Conservation (phyloP, 805 yeast species). For the Phaffomyces antillensis region DNA sequence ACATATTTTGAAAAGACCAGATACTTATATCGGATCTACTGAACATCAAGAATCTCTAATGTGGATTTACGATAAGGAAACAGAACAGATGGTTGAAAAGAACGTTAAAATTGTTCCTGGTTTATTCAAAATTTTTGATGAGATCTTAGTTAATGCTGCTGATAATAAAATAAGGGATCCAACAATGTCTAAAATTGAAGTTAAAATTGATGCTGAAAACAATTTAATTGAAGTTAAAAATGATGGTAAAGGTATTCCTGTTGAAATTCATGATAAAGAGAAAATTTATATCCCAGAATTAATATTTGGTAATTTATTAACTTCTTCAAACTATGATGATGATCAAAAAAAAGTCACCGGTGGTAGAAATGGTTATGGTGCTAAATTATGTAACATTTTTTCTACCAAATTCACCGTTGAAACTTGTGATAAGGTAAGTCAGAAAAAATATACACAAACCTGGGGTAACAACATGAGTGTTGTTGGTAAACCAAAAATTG, state of each 20-base stretch:
- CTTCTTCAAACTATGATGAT: conserved; percentile 95
- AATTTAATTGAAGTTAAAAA: conserved; percentile 76
- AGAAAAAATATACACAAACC: conserved; percentile 63
- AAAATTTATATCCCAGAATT: conserved; percentile 91
- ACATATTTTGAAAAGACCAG: conserved; percentile 95
- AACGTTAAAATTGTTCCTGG: conserved; percentile 88
- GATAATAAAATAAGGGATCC: conserved; percentile 97
- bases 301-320: conserved; percentile 89
- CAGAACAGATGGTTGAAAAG: conserved; percentile 50
- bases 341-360: conserved; percentile 94
- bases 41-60: conserved; percentile 72
- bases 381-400: conserved; percentile 93
- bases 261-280: conserved; percentile 89
- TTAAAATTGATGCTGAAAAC: conserved; percentile 67
- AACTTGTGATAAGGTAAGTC: conserved; percentile 71
- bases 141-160: conserved; percentile 95
- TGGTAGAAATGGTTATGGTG: conserved; percentile 98
- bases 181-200: conserved; percentile 77
- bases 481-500: conserved; percentile 70
- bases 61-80: conserved; percentile 78
- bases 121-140: conserved; percentile 92
- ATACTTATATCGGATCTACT: conserved; percentile 93
- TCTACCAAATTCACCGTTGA: conserved; percentile 82
- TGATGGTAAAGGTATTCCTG: conserved; percentile 94
- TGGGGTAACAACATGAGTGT: conserved; percentile 86